Base-by-base conservation (phyloP, 345 rosid genomes). In the Alliaria petiolata region DNA sequence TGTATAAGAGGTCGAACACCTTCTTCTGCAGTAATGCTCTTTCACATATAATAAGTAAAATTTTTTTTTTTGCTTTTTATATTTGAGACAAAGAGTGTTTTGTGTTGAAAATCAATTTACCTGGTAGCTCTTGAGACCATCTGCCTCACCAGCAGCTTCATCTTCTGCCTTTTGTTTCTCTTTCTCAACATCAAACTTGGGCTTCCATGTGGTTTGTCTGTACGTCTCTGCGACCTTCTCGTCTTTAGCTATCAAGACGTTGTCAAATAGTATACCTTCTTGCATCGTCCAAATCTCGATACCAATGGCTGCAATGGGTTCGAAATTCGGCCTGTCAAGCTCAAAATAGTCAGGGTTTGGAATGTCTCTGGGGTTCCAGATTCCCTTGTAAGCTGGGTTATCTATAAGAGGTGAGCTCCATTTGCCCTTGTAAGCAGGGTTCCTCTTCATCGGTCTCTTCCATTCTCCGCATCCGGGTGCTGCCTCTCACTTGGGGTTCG, bases 251-350 rank as follows among this genome's bases (percentile, higher is more conserved):
- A 90, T 86, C 86, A 90, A 63, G 39, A 90, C 68, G 50, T 90
- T 86, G 72, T 85, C 93, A 70, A 90, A 90, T 67, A 88, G 62
- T 9, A 90, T 84, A 28, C 96, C 96, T 50, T 90, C 91, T 75
- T 90, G 93, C 96, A 90, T 90, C 28, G 93, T 90, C 96, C 96
- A 90, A 14, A 90, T 90, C 83, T 90, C 96, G 42, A 90, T 90
- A 42, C 96, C 96, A 33, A 90, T 36, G 35, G 90, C 96, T 22
- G 96, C 87, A 60, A 90, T 88, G 62, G 92, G 87, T 76, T 90
- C 96, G 20, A 81, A 85, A 50, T 88, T 53, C 3, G 96, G 93
- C 25, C 65, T 78, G 16, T 90, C 90, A 8, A 88, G 85, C 85
- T 86, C 97, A 42, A 88, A 85, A 72, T 81, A 88, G 15, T 60